Evolutionary conservation across 352 stramenopile genomes (phyloP), one percentile per base, ranked within the genome.

Genomic region (Blastocystis sp.): DNA sequence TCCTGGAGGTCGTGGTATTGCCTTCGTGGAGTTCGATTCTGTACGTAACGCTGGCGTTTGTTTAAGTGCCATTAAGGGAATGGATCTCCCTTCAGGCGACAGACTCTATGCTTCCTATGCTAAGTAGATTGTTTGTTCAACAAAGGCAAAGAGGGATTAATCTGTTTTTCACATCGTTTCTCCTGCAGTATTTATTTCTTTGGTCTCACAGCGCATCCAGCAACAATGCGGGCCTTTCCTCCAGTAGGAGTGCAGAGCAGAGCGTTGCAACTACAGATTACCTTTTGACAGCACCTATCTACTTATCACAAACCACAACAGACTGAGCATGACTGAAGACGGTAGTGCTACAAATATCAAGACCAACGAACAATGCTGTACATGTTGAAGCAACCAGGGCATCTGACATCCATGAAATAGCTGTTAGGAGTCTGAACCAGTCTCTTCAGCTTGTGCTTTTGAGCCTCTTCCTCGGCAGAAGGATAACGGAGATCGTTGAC

Each of bases 401-500:
- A 99, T 91, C 98, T 99, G 87, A 99, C 97, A 91, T 99, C 97
- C 95, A 97, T 97, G 91, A 97, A 97, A 92, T 97, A 98, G 89
- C 93, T 97, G 93, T 99, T 99, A 74, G 97, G 97, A 87, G 92
- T 93, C 92, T 99, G 97, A 91, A 99, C 95, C 89, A 99, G 93
- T 89, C 97, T 93, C 91, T 98, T 98, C 88, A 98, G 93, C 95
- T 99, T 99, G 95, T 99, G 96, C 91, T 97, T 98, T 89, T 91
- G 93, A 89, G 93, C 93, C 92, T 99, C 96, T 59, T 95, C 91
- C 88, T 95, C 94, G 86, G 94, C 91, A 88, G 93, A 93, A 66
- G 96, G 96, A 93, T 98, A 92, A 89, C 98, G 91, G 91, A 99
- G 94, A 93, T 99, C 97, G 88, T 78, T 87, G 35, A 87, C 77